A percentile compares a stretch with the other conserved stretches of the same genome.
These are phyloP conservation scores for Fusarium nelsonii DNA, from an alignment of 2,329 filamentous ascomycete species.

Conservation along the genomic window DNA sequence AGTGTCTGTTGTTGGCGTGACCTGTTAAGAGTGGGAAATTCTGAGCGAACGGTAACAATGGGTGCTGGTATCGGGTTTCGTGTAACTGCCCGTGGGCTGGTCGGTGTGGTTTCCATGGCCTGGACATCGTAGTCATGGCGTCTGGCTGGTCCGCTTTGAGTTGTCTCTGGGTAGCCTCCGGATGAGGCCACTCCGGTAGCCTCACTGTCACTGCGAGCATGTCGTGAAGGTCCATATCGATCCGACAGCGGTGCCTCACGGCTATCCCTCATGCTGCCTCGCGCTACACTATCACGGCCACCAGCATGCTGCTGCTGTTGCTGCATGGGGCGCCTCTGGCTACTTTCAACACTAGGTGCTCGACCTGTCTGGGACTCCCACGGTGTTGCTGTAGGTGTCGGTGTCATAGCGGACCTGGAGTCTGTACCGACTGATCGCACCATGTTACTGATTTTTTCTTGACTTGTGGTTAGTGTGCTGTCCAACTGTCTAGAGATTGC, in stretches of 20 bases:
- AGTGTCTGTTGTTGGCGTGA: conserved; percentile 95
- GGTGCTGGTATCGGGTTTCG: conserved; percentile 92
- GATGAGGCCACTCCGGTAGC: conserved; percentile 80
- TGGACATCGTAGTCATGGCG: conserved; percentile 96
- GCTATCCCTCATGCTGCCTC: conserved; percentile 62
- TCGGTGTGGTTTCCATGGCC: conserved; percentile 89
- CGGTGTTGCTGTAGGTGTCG: conserved; percentile 69
- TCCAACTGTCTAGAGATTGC: conserved; percentile 36
- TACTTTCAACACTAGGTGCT: conserved; percentile 63
- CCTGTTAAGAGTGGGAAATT: conserved; percentile 93
- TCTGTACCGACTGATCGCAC: conserved; percentile 83
- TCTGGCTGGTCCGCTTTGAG: conserved; percentile 75
- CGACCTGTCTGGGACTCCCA: conserved; percentile 76
- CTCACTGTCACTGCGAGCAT: conserved; percentile 83
- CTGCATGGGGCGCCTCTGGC: conserved; percentile 52
- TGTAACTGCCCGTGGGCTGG: conserved; percentile 76
- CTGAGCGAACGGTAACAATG: conserved; percentile 92
- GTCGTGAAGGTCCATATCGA: conserved; percentile 63
- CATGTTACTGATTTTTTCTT: conserved; percentile 95
- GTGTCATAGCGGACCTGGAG: conserved; percentile 63
- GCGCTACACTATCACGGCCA: conserved; percentile 54
- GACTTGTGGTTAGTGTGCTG: conserved; percentile 42
- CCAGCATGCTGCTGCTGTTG: conserved; percentile 37
- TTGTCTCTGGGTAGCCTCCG: conserved; percentile 82
- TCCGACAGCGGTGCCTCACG: conserved; percentile 62